A percentile compares a stretch with the other conserved stretches of the same genome.
These are phyloP conservation scores for Hypseocharis bilobata DNA, from an alignment of 441 rosid species.

Conservation along the genomic window DNA sequence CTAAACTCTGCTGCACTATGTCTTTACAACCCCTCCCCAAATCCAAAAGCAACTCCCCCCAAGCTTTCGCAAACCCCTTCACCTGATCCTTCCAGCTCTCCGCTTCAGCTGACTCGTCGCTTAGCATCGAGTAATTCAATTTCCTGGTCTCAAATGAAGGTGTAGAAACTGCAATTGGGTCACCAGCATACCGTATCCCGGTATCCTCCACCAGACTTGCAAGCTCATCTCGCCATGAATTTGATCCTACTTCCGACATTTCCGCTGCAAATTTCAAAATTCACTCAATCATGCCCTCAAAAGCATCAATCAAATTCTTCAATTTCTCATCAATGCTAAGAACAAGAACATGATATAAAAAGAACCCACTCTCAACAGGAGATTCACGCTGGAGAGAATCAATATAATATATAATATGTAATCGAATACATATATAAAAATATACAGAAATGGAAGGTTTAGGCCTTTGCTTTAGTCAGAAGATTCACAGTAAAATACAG, in stretches of 20 bases:
- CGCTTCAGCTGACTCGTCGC: conserved; percentile 20
- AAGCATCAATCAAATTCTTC: conserved; percentile 18
- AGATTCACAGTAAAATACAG: conserved; percentile 22
- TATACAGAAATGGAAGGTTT: conserved; percentile 4
- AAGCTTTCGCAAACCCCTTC: conserved; percentile 61
- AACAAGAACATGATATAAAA: neutral
- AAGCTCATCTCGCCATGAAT: conserved; percentile 70
- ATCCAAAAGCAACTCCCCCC: conserved; percentile 82
- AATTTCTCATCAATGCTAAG: neutral
- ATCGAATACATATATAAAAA: neutral
- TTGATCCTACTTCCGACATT: conserved; percentile 49
- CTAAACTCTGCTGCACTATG: conserved; percentile 52
- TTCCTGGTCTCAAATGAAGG: conserved; percentile 20
- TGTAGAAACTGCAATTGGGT: conserved; percentile 28
- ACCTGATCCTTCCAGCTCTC: conserved; percentile 61
- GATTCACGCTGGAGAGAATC: neutral
- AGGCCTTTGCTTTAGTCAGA: conserved; percentile 25
- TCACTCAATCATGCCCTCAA: neutral
- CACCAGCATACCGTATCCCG: conserved; percentile 31
- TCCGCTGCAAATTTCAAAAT: conserved; percentile 7
- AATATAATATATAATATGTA: conserved; percentile 6
- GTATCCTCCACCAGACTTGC: conserved; percentile 52
- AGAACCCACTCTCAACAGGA: neutral
- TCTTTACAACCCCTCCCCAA: conserved; percentile 81
- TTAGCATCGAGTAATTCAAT: conserved; percentile 14